Base-by-base conservation (phyloP, 2,329 filamentous ascomycete species). In the Talaromyces rugulosus region DNA sequence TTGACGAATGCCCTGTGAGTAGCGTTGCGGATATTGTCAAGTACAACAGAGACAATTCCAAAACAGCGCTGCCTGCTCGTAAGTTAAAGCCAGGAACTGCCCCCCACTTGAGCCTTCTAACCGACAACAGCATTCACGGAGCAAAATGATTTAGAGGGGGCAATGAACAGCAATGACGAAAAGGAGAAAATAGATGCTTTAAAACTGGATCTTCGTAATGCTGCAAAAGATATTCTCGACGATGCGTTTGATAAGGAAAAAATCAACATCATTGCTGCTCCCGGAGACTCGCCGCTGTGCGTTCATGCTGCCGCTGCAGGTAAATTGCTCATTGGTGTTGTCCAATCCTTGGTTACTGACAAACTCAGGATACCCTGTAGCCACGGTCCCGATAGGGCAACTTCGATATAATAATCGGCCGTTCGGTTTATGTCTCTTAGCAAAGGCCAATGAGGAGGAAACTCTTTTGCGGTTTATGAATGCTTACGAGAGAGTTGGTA, bases 381-480 rank as follows among this genome's bases (percentile, higher is more conserved):
- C 67, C 14, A 71, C 67, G 4, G 66, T 72, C 0, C 70, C 70
- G 1, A 64, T 69, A 50, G 66, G 66, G 1, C 67, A 66, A 42
- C 40, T 69, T 40, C 57, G 33, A 12, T 66, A 63, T 31, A 72
- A 70, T 52, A 65, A 64, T 14, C 66, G 66, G 50, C 71, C 69
- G 8, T 72, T 68, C 62, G 68, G 69, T 1, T 60, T 73, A 11
- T 70, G 70, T 51, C 62, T 67, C 4, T 40, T 69, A n/a, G 68
- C 69, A n/a, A 64, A 58, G 56, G 63, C 53, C 28, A 57, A 63
- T 16, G 56, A 64, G 28, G 63, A 70, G 47, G 64, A 66, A 30
- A 36, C 64, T 30, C 55, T 73, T 23, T 61, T 71, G 28, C 60
- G 51, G 30, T 69, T 72, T 23, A 69, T 71, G 67, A 62, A 12